Percentiles rank a stretch among this genome's conserved stretches.
These are phyloP conservation scores for Trichoderma gamsii DNA, from an alignment of 495 filamentous ascomycete genomes.

Conservation along the genomic window DNA sequence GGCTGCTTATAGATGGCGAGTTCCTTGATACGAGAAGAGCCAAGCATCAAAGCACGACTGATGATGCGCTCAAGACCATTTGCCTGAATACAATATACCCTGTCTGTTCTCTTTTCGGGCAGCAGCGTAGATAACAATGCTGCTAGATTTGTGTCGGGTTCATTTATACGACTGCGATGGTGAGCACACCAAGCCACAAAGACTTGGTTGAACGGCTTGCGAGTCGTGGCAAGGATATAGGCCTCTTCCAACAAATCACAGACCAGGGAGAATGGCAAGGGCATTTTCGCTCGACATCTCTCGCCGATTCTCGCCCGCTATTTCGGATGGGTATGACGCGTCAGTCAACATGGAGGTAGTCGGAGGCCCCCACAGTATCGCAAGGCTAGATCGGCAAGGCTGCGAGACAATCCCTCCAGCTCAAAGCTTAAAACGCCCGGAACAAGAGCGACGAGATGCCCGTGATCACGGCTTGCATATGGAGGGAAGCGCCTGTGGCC, in stretches of 20 bases:
- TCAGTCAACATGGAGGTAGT: not conserved
- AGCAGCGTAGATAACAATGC: constrained; percentile 67
- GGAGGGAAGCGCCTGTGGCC: not conserved
- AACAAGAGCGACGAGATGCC: not conserved
- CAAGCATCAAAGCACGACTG: constrained; percentile 56
- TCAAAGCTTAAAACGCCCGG: constrained; percentile 18
- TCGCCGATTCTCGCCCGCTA: not conserved
- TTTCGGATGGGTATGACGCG: not conserved
- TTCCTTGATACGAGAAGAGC: constrained; percentile 50
- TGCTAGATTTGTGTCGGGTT: constrained; percentile 44
- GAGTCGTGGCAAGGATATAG: constrained; percentile 13
- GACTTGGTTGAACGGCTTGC: constrained; percentile 19
- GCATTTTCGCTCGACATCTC: constrained; percentile 36
- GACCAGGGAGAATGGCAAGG: constrained; percentile 53
- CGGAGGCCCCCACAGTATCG: not conserved
- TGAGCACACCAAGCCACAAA: constrained; percentile 56
- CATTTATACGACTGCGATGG: constrained; percentile 48
- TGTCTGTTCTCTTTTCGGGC: constrained; percentile 66
- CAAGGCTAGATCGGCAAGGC: constrained; percentile 1
- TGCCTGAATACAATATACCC: constrained; percentile 64
- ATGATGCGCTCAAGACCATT: constrained; percentile 55
- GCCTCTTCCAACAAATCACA: constrained; percentile 54
- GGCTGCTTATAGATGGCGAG: constrained; percentile 55
- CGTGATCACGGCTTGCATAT: constrained; percentile 9
- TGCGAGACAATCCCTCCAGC: constrained; percentile 7